A percentile compares a stretch with the other conserved stretches of the same genome.
phyloP scores from a whole-genome alignment of 176 grass and related monocot species.

The Phragmites australis region DNA sequence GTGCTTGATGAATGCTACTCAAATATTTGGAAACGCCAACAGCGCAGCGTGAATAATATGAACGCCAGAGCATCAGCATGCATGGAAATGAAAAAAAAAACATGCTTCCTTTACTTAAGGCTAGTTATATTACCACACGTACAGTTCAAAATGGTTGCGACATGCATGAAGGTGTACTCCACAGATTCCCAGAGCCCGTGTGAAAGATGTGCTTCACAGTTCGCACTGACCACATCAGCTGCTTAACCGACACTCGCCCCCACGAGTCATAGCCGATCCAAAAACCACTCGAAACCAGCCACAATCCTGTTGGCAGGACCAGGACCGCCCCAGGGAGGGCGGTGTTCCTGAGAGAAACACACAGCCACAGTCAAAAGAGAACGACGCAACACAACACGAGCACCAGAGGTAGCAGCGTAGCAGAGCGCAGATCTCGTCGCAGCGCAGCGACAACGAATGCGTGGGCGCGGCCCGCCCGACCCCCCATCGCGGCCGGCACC shows the following conservation, averaged over 20 bases:
- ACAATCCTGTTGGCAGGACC: constrained; percentile 14
- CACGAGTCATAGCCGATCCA: background rate
- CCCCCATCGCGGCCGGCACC: background rate
- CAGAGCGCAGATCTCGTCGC: background rate
- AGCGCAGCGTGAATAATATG: too few species aligned
- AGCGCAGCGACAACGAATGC: constrained; percentile 16
- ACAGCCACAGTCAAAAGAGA: background rate
- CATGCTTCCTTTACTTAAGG: too few species aligned
- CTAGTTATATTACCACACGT: too few species aligned
- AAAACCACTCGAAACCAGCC: background rate
- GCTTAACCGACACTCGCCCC: background rate
- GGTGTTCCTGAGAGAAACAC: background rate
- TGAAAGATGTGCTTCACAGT: too few species aligned
- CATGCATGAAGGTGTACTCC: too few species aligned
- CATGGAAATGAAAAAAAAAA: too few species aligned
- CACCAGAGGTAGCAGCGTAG: background rate
- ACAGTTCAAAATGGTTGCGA: too few species aligned
- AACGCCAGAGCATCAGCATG: too few species aligned
- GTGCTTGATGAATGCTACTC: too few species aligned
- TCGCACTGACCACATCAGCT: too few species aligned
- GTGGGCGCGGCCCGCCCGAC: constrained; percentile 24
- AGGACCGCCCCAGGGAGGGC: background rate
- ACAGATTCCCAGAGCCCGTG: too few species aligned
- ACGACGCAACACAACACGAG: background rate
- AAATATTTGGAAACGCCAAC: too few species aligned